Evolutionary conservation across 208 protist genomes (phyloP).

Genomic region (Balamuthia mandrillaris): DNA sequence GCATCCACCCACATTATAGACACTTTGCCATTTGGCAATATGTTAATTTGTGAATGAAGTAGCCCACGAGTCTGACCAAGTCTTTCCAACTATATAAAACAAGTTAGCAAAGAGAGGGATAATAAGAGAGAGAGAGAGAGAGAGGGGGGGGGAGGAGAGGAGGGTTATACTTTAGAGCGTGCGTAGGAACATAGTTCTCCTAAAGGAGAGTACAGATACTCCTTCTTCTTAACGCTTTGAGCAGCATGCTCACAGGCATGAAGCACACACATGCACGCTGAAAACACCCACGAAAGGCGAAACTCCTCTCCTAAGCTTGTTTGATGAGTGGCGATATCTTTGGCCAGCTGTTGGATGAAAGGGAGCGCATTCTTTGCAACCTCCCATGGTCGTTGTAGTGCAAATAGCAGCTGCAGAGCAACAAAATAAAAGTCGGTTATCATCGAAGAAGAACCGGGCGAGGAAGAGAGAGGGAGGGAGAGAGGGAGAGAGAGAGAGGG

Average conservation of each 20-base stretch:
- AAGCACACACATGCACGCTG: not conserved
- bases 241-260: constrained; percentile 15
- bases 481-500: too few relatives aligned
- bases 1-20: not conserved
- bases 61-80: not conserved
- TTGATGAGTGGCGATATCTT: not conserved
- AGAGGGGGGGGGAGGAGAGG: too few relatives aligned
- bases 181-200: too few relatives aligned
- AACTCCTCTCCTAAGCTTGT: not conserved
- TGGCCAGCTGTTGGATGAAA: constrained; percentile 24
- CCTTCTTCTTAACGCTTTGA: not conserved
- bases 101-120: not conserved
- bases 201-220: too few relatives aligned
- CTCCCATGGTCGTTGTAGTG: constrained; percentile 20
- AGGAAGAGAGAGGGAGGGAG: too few relatives aligned
- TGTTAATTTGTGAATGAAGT: not conserved
- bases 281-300: constrained; percentile 21
- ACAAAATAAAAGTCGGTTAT: not conserved
- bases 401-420: constrained; percentile 3
- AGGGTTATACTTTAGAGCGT: too few relatives aligned
- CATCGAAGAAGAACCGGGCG: too few relatives aligned
- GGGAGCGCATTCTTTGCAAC: not conserved
- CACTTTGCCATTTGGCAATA: not conserved
- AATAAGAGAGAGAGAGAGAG: too few relatives aligned
- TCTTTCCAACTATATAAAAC: not conserved